Base-by-base conservation (phyloP, 139 green algal genomes). In the Haematococcus lacustris region DNA sequence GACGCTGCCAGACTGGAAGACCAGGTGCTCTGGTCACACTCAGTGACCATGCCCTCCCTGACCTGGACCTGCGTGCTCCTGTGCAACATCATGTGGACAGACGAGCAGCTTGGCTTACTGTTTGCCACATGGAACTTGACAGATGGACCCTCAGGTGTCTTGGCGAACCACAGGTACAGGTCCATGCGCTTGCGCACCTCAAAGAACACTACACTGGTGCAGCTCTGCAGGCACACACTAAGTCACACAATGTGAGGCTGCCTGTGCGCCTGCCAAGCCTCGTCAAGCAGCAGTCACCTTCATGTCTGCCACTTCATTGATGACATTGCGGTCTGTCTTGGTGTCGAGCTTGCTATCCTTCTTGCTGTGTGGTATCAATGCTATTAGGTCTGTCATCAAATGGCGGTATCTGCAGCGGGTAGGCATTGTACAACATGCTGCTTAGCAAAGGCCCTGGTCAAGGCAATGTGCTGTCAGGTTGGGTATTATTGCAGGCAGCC, bases 331-430 rank as follows among this genome's bases (percentile, higher is more conserved):
- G 68, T 96, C 88, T 37, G 76, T 87, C 80, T 99, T 99, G 51
- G 88, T 96, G 80, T 99, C 96, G 32, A 99, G 82, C 81, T 99
- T 99, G 33, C 82, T 71, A 73, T 99, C 96, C 41, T 92, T 93
- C 76, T 99, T 99, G 82, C 73, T 76, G 82, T 98, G 92, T 1
- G 96, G 95, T 35, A 99, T 77, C 70, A 99, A 76, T 61, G 87
- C 68, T 3, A 89, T 64, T 9, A 98, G 53, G 86, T 99, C 96
- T 33, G 75, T 77, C 79, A 85, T 82, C 17, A 99, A 76, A 81
- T 99, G 96, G 0, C 96, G 83, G 61, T 88, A 95, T 73, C 93
- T 96, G 81, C 38, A 43, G 68, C 4, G n/a, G n/a, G n/a, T n/a
- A n/a, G n/a, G n/a, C n/a, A n/a, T n/a, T n/a, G n/a, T n/a, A n/a